Base-by-base conservation (phyloP, 2,329 filamentous ascomycete genomes). In the Penicillium thymicola region DNA sequence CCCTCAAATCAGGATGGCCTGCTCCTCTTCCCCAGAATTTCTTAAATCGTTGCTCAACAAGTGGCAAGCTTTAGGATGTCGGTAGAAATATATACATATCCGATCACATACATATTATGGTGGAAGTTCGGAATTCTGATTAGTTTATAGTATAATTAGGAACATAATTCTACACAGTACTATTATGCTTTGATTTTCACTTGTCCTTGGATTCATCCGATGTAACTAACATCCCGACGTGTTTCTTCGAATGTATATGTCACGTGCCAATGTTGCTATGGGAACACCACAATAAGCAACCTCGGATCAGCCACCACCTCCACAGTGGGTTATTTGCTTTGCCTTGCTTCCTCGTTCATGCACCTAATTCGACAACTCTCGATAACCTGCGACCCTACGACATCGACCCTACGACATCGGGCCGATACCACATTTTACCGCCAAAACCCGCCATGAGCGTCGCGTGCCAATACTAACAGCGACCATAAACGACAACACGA, bases 211-310 rank as follows among this genome's bases (percentile, higher is more conserved):
- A 34, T 36, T 8, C 23, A 43, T 23, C 13, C 2, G 8, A 46
- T 38, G 25, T 38, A 52, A 28, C 10, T 38, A 52, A 28, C 10
- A 21, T 41, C 23, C 13, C 0, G 30, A 28, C 13, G 5, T 51
- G 16, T 44, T 18, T 32, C 6, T 34, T 14, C 18, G 18, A 36
- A 18, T 41, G 21, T 16, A 41, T 27, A 28, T 21, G 9, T 52
- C 54, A 56, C 40, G 54, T 56, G 54, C 5, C 5, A 2, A 8
- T 4, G 64, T 65, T 60, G 52, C 60, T 44, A 55, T 59, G 56
- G 60, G 57, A 65, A 50, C 41, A 38, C 52, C 34, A 54, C 25
- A 46, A 59, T 51, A 63, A 64, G 60, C 63, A 65, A 27, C 34
- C 10, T 52, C 21, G 10, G 54, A 56, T 52, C 54, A 21, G n/a